Evolutionary conservation across 306 rosid species (phyloP).

Genomic region (Castanea sativa): DNA sequence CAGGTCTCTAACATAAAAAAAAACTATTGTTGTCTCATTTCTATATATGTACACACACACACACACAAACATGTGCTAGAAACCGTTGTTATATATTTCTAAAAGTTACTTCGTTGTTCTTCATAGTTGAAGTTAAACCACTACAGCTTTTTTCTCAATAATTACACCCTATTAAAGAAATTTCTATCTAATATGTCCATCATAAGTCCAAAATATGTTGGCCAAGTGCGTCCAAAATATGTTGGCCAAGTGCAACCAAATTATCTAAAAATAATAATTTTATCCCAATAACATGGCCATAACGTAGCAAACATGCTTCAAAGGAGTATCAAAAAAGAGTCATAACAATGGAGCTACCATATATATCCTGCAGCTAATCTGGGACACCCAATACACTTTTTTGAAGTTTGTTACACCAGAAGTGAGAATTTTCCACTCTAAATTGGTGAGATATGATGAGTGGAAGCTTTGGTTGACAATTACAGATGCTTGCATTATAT

Average conservation of each 20-base stretch:
- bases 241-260: too few species aligned
- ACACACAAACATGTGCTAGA: too few species aligned
- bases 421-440: background rate
- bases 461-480: background rate
- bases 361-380: background rate
- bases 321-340: background rate
- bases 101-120: background rate
- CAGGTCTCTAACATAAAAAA: background rate
- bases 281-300: background rate
- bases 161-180: background rate
- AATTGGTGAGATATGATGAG: background rate
- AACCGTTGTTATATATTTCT: background rate
- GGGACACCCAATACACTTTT: too few species aligned
- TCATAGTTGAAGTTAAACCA: background rate
- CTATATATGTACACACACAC: background rate
- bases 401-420: background rate
- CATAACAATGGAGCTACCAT: background rate
- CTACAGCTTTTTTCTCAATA: background rate
- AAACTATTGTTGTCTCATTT: background rate
- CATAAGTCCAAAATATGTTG: too few species aligned
- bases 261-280: background rate
- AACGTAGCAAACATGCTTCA: background rate
- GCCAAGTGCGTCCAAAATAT: too few species aligned
- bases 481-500: background rate
- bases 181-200: background rate